Evolutionary conservation across 345 rosid species (phyloP).

Genomic region (Ceriops zippeliana): DNA sequence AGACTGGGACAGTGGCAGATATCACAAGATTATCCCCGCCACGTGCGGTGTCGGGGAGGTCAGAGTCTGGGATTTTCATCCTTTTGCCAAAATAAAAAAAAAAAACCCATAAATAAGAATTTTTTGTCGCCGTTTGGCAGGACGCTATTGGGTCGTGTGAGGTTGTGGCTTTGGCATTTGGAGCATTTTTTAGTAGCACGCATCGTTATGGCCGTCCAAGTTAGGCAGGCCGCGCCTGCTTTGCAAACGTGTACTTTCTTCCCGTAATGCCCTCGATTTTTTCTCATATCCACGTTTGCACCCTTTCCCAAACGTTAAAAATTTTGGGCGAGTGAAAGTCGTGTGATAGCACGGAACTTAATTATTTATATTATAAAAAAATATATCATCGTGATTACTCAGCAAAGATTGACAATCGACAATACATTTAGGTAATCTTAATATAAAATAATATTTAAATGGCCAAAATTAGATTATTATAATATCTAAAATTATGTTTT

Average conservation of each 20-base stretch:
- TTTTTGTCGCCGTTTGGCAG: slow-evolving; percentile 14
- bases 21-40: slow-evolving; percentile 31
- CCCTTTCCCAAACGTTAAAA: not conserved
- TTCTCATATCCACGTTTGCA: not conserved
- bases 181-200: slow-evolving; percentile 1
- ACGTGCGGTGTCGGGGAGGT: slow-evolving; percentile 34
- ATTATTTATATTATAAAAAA: too few species aligned
- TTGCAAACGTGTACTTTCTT: not conserved
- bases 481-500: too few species aligned
- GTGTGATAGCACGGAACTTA: too few species aligned
- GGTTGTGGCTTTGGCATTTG: not conserved
- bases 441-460: too few species aligned
- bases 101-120: too few species aligned
- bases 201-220: slow-evolving; percentile 22
- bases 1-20: not conserved
- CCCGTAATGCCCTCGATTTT: not conserved
- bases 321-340: not conserved
- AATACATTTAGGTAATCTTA: too few species aligned
- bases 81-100: not conserved
- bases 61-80: slow-evolving; percentile 3
- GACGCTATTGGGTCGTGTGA: not conserved
- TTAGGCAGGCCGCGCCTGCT: slow-evolving; percentile 25
- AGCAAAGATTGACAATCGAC: too few species aligned
- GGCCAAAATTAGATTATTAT: too few species aligned
- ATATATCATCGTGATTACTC: too few species aligned